Evolutionary conservation across 2,329 filamentous ascomycete species (phyloP).

Genomic region (Neurospora crassa): DNA sequence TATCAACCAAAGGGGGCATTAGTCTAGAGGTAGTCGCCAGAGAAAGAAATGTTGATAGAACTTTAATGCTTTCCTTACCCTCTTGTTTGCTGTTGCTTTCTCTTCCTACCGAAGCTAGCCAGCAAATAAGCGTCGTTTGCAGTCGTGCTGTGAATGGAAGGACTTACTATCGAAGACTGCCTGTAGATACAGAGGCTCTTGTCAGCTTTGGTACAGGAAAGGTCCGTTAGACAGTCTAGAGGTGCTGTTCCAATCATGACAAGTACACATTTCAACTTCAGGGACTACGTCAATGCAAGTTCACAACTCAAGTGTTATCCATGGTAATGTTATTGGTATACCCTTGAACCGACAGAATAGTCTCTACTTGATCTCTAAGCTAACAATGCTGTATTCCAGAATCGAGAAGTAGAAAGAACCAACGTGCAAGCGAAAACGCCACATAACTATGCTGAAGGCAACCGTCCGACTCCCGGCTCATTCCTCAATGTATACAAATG

Average conservation of each 20-base stretch:
- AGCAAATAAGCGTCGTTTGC: neutral
- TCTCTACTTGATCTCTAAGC: neutral
- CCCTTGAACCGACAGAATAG: neutral
- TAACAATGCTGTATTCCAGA: neutral
- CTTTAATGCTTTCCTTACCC: neutral
- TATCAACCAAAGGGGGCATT: neutral
- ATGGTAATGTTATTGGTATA: neutral
- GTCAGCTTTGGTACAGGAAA: neutral
- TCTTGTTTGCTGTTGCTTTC: neutral
- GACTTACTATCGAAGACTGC: neutral
- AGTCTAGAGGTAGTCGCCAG: neutral
- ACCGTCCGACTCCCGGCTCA: neutral
- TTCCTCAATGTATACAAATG: neutral
- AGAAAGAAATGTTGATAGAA: neutral
- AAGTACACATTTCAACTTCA: neutral
- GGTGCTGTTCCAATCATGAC: neutral
- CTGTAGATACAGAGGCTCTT: neutral
- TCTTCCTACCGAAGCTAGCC: neutral
- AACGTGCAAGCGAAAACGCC: neutral
- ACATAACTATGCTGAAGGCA: neutral
- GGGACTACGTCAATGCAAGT: neutral
- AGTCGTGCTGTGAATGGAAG: neutral
- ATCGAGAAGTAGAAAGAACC: neutral
- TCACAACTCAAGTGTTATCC: neutral
- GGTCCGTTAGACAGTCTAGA: neutral